A percentile compares a stretch with the other conserved stretches of the same genome.
Conservation (phyloP, 1,139 yeast species). For the Fermentozyma sake region DNA sequence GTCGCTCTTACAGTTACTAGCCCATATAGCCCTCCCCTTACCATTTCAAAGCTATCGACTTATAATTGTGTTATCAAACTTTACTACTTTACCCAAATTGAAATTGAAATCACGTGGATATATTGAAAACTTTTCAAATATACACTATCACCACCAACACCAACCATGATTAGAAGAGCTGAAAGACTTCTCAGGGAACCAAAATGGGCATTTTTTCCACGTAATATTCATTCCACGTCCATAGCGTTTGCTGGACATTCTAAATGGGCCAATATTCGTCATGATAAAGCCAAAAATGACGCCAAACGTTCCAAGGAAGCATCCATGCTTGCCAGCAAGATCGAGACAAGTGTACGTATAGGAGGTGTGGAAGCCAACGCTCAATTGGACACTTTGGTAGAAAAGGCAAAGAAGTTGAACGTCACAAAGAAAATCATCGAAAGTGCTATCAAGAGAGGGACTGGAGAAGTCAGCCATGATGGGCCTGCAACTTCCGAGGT, state of each 20-base stretch:
- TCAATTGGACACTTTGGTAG: conserved; percentile 69
- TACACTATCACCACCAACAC: not conserved
- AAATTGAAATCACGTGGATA: too few relatives aligned
- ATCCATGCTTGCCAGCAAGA: conserved; percentile 67
- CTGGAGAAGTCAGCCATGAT: conserved; percentile 46
- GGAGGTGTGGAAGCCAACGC: conserved; percentile 62
- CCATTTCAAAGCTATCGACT: too few relatives aligned
- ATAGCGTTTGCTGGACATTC: conserved; percentile 63
- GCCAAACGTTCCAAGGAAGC: conserved; percentile 69
- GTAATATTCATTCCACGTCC: conserved; percentile 12
- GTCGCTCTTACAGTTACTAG: too few relatives aligned
- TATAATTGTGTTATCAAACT: too few relatives aligned
- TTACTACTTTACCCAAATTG: too few relatives aligned
- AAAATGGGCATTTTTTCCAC: not conserved
- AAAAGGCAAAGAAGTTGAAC: conserved; percentile 71
- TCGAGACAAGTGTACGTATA: conserved; percentile 64
- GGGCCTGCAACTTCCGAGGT: conserved; percentile 35
- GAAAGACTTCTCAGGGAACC: not conserved
- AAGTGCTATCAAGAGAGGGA: conserved; percentile 79
- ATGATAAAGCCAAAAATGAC: conserved; percentile 91
- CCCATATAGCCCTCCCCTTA: too few relatives aligned
- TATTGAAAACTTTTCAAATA: conserved; percentile 1
- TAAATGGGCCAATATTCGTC: conserved; percentile 94
- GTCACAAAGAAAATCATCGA: conserved; percentile 84
- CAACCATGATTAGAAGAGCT: conserved; percentile 1